A percentile compares a stretch with the other conserved stretches of the same genome.
phyloP scores from a whole-genome alignment of 2,329 filamentous ascomycete species.

The Botryotinia calthae region DNA sequence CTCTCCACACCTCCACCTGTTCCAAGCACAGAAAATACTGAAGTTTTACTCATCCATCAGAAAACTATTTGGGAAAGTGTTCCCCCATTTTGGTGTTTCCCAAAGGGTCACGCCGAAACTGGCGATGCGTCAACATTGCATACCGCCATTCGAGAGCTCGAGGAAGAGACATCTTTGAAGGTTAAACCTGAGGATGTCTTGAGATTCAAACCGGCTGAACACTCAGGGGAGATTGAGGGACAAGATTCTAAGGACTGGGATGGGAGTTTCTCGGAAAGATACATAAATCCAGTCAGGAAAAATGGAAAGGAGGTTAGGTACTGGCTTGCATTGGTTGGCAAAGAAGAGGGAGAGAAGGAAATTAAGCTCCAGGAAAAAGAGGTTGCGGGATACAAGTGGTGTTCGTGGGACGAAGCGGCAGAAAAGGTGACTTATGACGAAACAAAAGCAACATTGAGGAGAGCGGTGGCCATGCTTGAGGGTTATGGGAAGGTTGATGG shows the following conservation, averaged over 20 bases:
- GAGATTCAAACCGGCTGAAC: slow-evolving; percentile 4
- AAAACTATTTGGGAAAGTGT: slow-evolving; percentile 14
- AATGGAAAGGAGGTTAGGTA: slow-evolving; percentile 27
- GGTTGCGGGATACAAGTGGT: slow-evolving; percentile 26
- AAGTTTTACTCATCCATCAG: slow-evolving; percentile 28
- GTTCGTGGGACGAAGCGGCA: slow-evolving; percentile 24
- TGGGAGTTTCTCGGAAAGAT: slow-evolving; percentile 20
- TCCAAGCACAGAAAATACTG: slow-evolving; percentile 21
- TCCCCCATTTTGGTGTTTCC: slow-evolving; percentile 27
- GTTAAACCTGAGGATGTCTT: slow-evolving; percentile 16
- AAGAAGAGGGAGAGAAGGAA: slow-evolving; percentile 19
- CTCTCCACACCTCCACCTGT: slow-evolving; percentile 4
- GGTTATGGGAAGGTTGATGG: not conserved
- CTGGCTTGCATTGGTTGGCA: slow-evolving; percentile 21
- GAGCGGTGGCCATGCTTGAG: slow-evolving; percentile 8
- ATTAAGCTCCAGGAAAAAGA: slow-evolving; percentile 27
- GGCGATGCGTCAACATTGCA: slow-evolving; percentile 11
- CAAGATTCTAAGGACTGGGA: slow-evolving; percentile 14
- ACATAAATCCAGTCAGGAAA: slow-evolving; percentile 22
- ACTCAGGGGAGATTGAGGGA: slow-evolving; percentile 12
- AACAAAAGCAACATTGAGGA: slow-evolving; percentile 22
- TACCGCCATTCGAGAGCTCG: slow-evolving; percentile 26
- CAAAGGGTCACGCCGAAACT: slow-evolving; percentile 28
- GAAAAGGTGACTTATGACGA: slow-evolving; percentile 23
- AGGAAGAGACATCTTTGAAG: slow-evolving; percentile 26